Base-by-base conservation (phyloP, 169 alveolate species). In the Plasmodium knowlesi region DNA sequence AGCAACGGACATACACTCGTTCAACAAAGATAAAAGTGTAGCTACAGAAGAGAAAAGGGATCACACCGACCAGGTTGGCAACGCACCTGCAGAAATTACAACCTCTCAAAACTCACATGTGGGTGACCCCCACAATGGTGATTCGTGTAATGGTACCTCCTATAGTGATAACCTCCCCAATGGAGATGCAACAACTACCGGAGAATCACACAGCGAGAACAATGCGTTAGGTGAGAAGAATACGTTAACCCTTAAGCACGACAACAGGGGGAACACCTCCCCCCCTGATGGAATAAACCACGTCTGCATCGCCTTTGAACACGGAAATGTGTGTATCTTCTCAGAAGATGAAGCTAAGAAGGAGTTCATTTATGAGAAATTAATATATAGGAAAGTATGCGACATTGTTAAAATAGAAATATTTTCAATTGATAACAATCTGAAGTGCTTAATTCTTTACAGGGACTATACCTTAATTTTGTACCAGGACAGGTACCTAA, bases 261-360 rank as follows among this genome's bases (percentile, higher is more conserved):
- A 30, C 6, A 39, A 14, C 4, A 88, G 79, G 19, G 22, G 30
- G 61, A 76, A 74, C n/a, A n/a, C 72, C 32, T 28, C 46, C 30
- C 50, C 46, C 30, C 50, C 54, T 25, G 34, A 9, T 14, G 82
- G 16, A 67, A 53, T 25, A 39, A 81, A 72, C 71, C 83, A 91
- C 74, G 95, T 82, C 3, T 91, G 95, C 39, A 81, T 91, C 37
- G 95, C 95, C n/a, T 91, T 82, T 53, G 95, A 91, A 82, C 92
- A 91, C 39, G 95, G 95, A 67, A 82, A 91, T 82, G 92, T 91
- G 76, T 91, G 95, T 88, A 37, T 91, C 19, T 91, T 88, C 53
- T 19, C 83, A 70, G 91, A 91, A 71, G 86, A 91, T 12, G 92
- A 82, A 71, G 0, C 61, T 30, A 54, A 70, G n/a, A 91, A 91